Evolutionary conservation across 2,329 filamentous ascomycete species (phyloP), one percentile per base, ranked within the genome.

Genomic region (Aplosporella prunicola): DNA sequence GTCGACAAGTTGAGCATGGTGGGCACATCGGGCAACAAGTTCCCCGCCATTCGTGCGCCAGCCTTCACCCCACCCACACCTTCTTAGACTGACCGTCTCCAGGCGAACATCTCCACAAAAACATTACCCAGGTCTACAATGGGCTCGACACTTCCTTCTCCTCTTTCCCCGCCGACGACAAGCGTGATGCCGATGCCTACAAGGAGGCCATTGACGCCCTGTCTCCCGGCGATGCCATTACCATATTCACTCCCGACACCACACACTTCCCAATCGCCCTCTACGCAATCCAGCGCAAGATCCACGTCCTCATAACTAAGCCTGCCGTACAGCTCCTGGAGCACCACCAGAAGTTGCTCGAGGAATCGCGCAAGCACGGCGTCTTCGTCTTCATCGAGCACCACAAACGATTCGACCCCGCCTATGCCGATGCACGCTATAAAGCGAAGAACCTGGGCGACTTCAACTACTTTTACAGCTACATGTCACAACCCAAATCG

Each of bases 401-500:
- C 66, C 88, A 95, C 74, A 95, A 95, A 70, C 85, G 89, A 41
- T 95, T 80, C 64, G 88, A 95, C 59, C 88, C 88, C 2, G 86
- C 86, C 15, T 95, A 95, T 66, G 77, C 84, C 10, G 88, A 95
- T 59, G 89, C 89, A 10, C 76, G 80, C 33, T 80, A 80, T 64
- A 78, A 81, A 50, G 84, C 85, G 10, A 66, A 76, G 54, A 77
- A 70, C 36, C 69, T 95, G 6, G 88, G 88, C 46, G 86, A 94
- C 64, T 95, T 95, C 76, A 94, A 93, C 70, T 95, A 95, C 71
- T 95, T 93, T 60, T 95, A 94, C 72, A 82, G 76, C 51, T 95
- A 95, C 74, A 93, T 94, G 87, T 85, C 79, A 33, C 87, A 94
- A 69, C 83, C 81, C 43, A 93, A 93, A 66, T 85, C 73, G 34